phyloP scores from a whole-genome alignment of 495 filamentous ascomycete species.

The Lentithecium fluviatile region DNA sequence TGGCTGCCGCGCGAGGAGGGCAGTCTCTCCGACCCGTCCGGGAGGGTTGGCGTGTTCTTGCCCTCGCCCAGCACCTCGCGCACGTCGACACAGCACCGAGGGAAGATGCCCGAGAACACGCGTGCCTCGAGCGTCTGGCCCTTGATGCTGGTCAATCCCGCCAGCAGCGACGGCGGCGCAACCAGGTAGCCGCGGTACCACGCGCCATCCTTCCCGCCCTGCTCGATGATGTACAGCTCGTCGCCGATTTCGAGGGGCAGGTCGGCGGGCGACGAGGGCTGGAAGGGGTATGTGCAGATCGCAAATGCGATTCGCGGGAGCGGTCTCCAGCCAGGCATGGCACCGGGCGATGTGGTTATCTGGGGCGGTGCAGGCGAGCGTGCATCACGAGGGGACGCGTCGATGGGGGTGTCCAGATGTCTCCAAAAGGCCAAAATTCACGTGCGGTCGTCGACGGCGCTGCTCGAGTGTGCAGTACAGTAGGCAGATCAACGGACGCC shows the following conservation, averaged over 20 bases:
- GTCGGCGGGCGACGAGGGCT: constrained; percentile 79
- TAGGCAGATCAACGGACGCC: background rate
- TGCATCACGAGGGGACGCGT: constrained; percentile 31
- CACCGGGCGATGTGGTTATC: constrained; percentile 26
- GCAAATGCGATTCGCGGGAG: constrained; percentile 97
- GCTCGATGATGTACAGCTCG: constrained; percentile 97
- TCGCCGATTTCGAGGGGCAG: constrained; percentile 97
- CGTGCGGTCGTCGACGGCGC: background rate
- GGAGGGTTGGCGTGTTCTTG: constrained; percentile 21
- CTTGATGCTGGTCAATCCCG: constrained; percentile 86
- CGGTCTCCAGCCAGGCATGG: constrained; percentile 68
- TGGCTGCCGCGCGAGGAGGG: constrained; percentile 22
- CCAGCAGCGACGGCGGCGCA: constrained; percentile 86
- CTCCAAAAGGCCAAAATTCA: background rate
- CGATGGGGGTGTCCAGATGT: background rate
- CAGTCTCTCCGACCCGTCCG: constrained; percentile 21
- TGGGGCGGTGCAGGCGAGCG: background rate
- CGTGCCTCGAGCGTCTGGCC: constrained; percentile 92
- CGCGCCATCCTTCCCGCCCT: constrained; percentile 76
- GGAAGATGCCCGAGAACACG: constrained; percentile 97
- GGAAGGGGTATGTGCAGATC: constrained; percentile 89
- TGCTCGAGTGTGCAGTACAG: background rate
- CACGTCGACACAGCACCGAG: constrained; percentile 84
- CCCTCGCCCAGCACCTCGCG: constrained; percentile 48
- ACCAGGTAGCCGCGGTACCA: constrained; percentile 97